Evolutionary conservation across 75 land plant genomes (phyloP), one percentile per base, ranked within the genome.

Genomic region (Gnetum montanum): DNA sequence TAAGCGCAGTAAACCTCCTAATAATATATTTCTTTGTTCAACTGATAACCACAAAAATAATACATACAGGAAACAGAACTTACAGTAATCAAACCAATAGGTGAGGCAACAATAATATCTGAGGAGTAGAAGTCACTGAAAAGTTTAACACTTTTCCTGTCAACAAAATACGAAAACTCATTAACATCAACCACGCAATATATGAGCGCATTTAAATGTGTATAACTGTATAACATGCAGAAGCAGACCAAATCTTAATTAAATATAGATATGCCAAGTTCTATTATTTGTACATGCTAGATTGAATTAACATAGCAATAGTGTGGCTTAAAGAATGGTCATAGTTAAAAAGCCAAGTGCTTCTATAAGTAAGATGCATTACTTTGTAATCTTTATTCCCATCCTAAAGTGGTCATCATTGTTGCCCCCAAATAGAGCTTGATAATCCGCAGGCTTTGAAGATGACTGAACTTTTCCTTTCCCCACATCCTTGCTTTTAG

Each of bases 91-190:
- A 94, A 61, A 6, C 84, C 84, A 25, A 90, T 47, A 10, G 98
- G 96, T 49, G 98, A 94, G 43, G 98, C 96, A 40, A 94, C 60
- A 71, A 94, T 85, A 3, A 94, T 59, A 60, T 94, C 98, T 11
- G 95, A 94, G 1, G 98, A 74, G 70, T 84, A 85, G 66, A 89
- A 89, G 59, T 89, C 90, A 67, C 75, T 74, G 59, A 74, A 93
- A 58, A 93, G 68, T 61, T 80, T 88, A 51, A 88, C 77, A 71
- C 82, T 74, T 68, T 72, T 77, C 83, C 90, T 83, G 64, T 31
- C 54, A 59, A 65, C n/a, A 27, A 15, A 20, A 29, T 19, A 50
- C 46, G 15, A n/a, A n/a, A n/a, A n/a, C 41, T 46, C 29, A 18
- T 58, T 36, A 49, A 45, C 8, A 45, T n/a, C 49, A 24, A 49